A percentile compares a stretch with the other conserved stretches of the same genome.
phyloP scores from a whole-genome alignment of 2,329 filamentous ascomycete species.

The Epichloe hybrida region DNA sequence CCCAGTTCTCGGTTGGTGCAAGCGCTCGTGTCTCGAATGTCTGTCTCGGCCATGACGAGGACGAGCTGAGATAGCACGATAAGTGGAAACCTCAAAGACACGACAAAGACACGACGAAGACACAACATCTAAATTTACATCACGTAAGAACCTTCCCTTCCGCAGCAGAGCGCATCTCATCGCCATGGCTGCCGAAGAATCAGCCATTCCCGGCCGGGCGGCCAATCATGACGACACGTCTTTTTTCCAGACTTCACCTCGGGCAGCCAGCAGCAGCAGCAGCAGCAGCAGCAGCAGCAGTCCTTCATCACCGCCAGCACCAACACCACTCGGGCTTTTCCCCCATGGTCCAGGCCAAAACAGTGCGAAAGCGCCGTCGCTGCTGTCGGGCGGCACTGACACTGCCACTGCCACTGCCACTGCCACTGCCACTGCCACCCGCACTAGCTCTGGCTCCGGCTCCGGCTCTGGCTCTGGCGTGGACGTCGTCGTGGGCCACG shows the following conservation, averaged over 20 bases:
- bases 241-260: no score
- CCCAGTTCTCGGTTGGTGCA: conserved; percentile 1
- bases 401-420: no score
- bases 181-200: neutral
- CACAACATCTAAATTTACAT: neutral
- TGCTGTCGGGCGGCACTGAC: neutral
- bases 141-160: neutral
- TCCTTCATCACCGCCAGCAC: conserved; percentile 4
- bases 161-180: neutral
- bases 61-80: conserved; percentile 7
- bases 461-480: neutral
- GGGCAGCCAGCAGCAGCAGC: no score
- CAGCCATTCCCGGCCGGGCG: neutral
- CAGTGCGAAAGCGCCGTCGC: neutral
- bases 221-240: neutral
- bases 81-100: neutral
- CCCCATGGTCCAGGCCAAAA: conserved; percentile 1
- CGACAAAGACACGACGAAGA: neutral
- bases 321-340: conserved; percentile 10
- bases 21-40: conserved; percentile 7
- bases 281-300: no score
- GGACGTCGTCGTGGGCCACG: neutral
- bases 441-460: neutral
- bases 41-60: conserved; percentile 11
- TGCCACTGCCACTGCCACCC: no score